Evolutionary conservation across 371 early-diverging fungal species (phyloP).

Genomic region (Mucor racemosus): DNA sequence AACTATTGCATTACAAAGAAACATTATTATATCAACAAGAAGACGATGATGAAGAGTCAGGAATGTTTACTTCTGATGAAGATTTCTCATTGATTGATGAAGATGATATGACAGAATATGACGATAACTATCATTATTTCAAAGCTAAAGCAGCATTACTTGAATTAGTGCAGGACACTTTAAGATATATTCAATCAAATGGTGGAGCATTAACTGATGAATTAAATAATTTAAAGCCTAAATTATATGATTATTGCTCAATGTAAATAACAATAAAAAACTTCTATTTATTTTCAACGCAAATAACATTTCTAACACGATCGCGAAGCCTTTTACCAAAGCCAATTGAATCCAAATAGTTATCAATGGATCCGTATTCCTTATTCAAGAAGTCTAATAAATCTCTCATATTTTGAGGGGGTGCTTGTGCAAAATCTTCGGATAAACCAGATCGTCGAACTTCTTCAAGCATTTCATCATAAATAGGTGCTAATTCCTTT

Average conservation of each 20-base stretch:
- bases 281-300: constrained; percentile 16
- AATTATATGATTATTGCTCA: constrained; percentile 6
- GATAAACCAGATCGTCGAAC: constrained; percentile 58
- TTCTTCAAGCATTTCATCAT: constrained; percentile 52
- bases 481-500: constrained; percentile 50
- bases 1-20: constrained; percentile 8
- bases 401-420: constrained; percentile 50
- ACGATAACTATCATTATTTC: not conserved
- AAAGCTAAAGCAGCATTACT: constrained; percentile 9
- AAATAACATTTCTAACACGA: constrained; percentile 41
- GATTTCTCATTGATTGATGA: constrained; percentile 14
- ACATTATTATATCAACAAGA: constrained; percentile 12
- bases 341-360: constrained; percentile 41
- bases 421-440: constrained; percentile 61
- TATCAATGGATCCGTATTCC: constrained; percentile 40
- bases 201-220: constrained; percentile 15
- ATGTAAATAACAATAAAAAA: constrained; percentile 3
- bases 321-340: constrained; percentile 38
- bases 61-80: constrained; percentile 12
- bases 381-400: constrained; percentile 32
- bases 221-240: constrained; percentile 9
- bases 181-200: constrained; percentile 21
- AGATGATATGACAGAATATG: constrained; percentile 14
- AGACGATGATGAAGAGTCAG: constrained; percentile 14
- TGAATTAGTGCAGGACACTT: constrained; percentile 21